Base-by-base conservation (phyloP, 2,329 filamentous ascomycete species). In the Neoscytalidium dimidiatum region DNA sequence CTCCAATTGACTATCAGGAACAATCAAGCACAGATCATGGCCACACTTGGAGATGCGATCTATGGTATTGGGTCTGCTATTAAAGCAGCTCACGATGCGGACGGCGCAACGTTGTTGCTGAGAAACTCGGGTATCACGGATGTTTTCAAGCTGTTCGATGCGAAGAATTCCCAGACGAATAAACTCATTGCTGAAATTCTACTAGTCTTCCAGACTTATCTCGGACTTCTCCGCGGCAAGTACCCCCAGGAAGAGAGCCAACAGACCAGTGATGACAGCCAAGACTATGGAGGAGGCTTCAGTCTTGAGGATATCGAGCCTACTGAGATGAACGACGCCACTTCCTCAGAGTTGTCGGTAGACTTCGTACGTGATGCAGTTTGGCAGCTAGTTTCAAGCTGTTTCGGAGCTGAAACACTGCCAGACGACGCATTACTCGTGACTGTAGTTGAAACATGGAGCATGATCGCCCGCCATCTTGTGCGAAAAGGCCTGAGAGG, bases 201-300 rank as follows among this genome's bases (percentile, higher is more conserved):
- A 1, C 73, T 79, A n/a, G 74, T 86, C 6, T 72, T 86, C 5
- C 71, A 79, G 9, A 72, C 76, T 35, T 63, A 66, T 65, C 68
- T 66, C 52, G 67, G 66, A 65, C 52, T 49, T 17, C 14, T 48
- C 7, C 57, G n/a, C 43, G 69, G 21, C 68, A 75, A 58, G 63
- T 56, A 46, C 21, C 33, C 67, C n/a, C 61, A 72, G n/a, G 62
- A 65, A 14, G 71, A 79, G 28, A 69, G 69, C 4, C 76, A 79
- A 46, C 62, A 68, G 21, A 68, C 61, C 13, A 84, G 80, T 63
- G 86, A 88, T 61, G 87, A 89, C 62, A 89, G 86, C 67, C 87
- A 89, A 71, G 86, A 89, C 52, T 89, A 87, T 69, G 86, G 86
- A 31, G 85, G 87, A 66, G 86, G 83, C 77, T 78, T 81, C 23